Conservation (phyloP, 1,284 basidiomycete genomes). For the Trichosporon coremiiforme region DNA sequence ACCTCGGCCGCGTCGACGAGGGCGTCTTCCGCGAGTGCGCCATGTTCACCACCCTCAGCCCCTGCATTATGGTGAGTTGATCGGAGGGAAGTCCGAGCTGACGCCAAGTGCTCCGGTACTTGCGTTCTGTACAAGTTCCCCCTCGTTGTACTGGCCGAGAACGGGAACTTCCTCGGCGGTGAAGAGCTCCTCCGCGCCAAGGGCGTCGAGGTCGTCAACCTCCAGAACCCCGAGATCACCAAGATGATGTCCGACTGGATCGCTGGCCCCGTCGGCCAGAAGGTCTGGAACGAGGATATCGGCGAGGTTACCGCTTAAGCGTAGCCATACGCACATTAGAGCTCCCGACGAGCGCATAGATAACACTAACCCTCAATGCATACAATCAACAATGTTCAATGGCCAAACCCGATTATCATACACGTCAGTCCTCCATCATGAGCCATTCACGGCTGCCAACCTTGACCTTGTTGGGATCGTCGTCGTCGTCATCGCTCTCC, state of each 20-base stretch:
- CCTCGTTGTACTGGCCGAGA: constrained; percentile 43
- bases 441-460: constrained; percentile 49
- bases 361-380: neutral
- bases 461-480: constrained; percentile 40
- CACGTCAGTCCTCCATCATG: constrained; percentile 48
- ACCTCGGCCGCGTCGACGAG: constrained; percentile 40
- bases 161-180: constrained; percentile 43
- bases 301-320: constrained; percentile 33
- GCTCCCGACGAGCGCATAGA: neutral
- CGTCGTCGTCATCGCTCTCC: constrained; percentile 48
- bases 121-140: constrained; percentile 42
- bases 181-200: constrained; percentile 32
- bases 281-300: constrained; percentile 49
- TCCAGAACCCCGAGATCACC: constrained; percentile 35
- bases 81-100: constrained; percentile 1
- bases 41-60: constrained; percentile 43
- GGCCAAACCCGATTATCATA: neutral
- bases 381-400: constrained; percentile 12
- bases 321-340: neutral
- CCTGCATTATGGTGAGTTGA: constrained; percentile 38
- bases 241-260: constrained; percentile 47
- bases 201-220: constrained; percentile 41
- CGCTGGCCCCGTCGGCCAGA: constrained; percentile 31
- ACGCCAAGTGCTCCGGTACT: constrained; percentile 37
- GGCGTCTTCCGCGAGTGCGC: constrained; percentile 40